phyloP scores from a whole-genome alignment of 2,329 filamentous ascomycete species.

The Hypoxylon sp. region DNA sequence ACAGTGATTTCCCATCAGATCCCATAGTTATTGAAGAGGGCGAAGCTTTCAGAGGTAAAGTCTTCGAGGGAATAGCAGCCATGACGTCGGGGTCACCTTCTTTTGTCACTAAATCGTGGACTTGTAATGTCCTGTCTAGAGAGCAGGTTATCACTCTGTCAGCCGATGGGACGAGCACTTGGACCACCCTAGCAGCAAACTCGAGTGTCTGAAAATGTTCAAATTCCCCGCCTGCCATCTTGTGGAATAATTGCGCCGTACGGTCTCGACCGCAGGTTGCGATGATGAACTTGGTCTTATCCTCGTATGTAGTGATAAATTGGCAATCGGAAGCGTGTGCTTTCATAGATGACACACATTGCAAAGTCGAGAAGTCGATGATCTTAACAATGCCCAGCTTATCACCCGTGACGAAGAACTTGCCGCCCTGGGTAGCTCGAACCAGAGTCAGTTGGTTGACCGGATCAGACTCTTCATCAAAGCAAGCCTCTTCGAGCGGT shows the following conservation, averaged over 20 bases:
- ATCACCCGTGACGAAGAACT: slow-evolving; percentile 84
- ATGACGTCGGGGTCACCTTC: slow-evolving; percentile 73
- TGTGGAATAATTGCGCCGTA: slow-evolving; percentile 89
- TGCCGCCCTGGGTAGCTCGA: slow-evolving; percentile 70
- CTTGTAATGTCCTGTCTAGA: slow-evolving; percentile 85
- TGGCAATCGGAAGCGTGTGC: slow-evolving; percentile 90
- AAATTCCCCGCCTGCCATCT: slow-evolving; percentile 68
- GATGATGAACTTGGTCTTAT: slow-evolving; percentile 72
- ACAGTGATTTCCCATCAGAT: slow-evolving; percentile 69
- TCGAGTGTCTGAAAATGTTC: slow-evolving; percentile 92
- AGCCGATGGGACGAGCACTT: slow-evolving; percentile 78
- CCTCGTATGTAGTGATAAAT: slow-evolving; percentile 79
- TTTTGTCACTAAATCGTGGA: slow-evolving; percentile 81
- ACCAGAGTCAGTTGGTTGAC: slow-evolving; percentile 72
- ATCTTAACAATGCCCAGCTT: slow-evolving; percentile 84
- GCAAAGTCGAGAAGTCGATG: slow-evolving; percentile 71
- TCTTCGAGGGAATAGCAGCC: slow-evolving; percentile 81
- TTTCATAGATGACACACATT: slow-evolving; percentile 78
- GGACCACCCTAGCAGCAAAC: slow-evolving; percentile 86
- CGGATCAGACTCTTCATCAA: slow-evolving; percentile 63
- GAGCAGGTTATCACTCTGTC: slow-evolving; percentile 87
- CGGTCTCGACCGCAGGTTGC: slow-evolving; percentile 90
- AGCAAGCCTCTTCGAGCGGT: slow-evolving; percentile 72
- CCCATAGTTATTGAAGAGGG: slow-evolving; percentile 85
- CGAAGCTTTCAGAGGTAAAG: slow-evolving; percentile 86